Percentiles rank a stretch among this genome's conserved stretches.
Conservation (phyloP, 2,329 filamentous ascomycete species). For the Neofusicoccum laricinum region DNA sequence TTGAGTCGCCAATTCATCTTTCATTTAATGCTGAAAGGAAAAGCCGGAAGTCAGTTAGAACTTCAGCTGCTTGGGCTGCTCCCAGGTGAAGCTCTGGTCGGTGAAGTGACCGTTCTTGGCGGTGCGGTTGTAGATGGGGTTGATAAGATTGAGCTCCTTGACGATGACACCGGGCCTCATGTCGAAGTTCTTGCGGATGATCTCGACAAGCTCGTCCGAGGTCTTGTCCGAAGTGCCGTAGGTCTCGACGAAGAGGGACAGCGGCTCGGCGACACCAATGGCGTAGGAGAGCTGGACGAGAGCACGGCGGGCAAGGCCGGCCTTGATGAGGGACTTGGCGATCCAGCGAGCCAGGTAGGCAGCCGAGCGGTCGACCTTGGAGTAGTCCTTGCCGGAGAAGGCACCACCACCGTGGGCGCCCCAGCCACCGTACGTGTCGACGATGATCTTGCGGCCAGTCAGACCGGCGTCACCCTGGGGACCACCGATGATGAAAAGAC, state of each 20-base stretch:
- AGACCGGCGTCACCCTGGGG: constrained; percentile 98
- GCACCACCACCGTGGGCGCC: constrained; percentile 99
- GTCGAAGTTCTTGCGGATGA: constrained; percentile 96
- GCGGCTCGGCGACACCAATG: constrained; percentile 96
- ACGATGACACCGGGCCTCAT: constrained; percentile 97
- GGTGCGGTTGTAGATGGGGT: constrained; percentile 97
- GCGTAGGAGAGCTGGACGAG: constrained; percentile 99
- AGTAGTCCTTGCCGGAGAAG: constrained; percentile 99
- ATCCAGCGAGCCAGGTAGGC: constrained; percentile 98
- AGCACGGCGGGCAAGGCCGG: constrained; percentile 84
- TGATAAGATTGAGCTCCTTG: constrained; percentile 89
- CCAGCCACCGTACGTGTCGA: constrained; percentile 99
- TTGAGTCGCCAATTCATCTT: constrained; percentile 14
- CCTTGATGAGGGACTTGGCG: constrained; percentile 92
- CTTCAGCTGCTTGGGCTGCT: constrained; percentile 94
- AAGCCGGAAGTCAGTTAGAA: constrained; percentile 55
- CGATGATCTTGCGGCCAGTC: constrained; percentile 98
- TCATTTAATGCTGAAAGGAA: not conserved
- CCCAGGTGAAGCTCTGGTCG: constrained; percentile 97
- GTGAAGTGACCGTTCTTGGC: constrained; percentile 99
- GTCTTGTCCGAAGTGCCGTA: constrained; percentile 91
- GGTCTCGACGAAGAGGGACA: constrained; percentile 95
- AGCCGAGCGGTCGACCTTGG: constrained; percentile 98
- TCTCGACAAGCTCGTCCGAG: constrained; percentile 90
- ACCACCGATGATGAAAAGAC: constrained; percentile 97